Conservation (phyloP, 2,329 filamentous ascomycete genomes). For the Plenodomus tracheiphilus region DNA sequence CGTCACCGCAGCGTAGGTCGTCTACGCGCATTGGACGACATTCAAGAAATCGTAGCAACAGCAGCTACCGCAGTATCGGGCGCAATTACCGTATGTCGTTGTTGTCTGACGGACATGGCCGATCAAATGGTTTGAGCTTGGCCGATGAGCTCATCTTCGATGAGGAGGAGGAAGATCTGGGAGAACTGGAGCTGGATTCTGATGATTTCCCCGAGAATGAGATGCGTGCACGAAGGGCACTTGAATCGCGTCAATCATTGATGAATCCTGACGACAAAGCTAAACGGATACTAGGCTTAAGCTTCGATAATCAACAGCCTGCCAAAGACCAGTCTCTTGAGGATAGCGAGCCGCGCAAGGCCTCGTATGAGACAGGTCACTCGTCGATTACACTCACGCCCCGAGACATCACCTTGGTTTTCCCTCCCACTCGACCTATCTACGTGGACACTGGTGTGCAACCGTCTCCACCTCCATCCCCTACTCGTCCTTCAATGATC, state of each 20-base stretch:
- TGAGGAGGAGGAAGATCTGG: conserved; percentile 66
- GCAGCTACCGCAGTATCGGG: conserved; percentile 55
- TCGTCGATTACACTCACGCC: conserved; percentile 29
- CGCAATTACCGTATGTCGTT: conserved; percentile 72
- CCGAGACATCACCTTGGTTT: conserved; percentile 34
- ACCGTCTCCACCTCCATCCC: conserved; percentile 80
- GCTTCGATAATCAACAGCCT: conserved; percentile 27
- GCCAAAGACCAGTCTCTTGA: conserved; percentile 28
- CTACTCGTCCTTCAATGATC: conserved; percentile 48
- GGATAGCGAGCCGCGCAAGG: conserved; percentile 30
- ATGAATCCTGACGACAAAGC: conserved; percentile 50
- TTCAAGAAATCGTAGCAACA: conserved; percentile 60
- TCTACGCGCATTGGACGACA: conserved; percentile 52
- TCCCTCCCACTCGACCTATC: conserved; percentile 43
- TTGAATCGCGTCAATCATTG: conserved; percentile 46
- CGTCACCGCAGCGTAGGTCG: conserved; percentile 57
- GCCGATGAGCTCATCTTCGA: conserved; percentile 91
- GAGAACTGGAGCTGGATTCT: conserved; percentile 64
- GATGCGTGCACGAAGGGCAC: conserved; percentile 42
- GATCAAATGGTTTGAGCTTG: conserved; percentile 71
- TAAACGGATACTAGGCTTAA: conserved; percentile 51
- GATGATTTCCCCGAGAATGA: conserved; percentile 59
- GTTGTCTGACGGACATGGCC: conserved; percentile 58
- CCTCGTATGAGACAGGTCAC: conserved; percentile 22
- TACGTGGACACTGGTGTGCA: conserved; percentile 81